Evolutionary conservation across 495 filamentous ascomycete genomes (phyloP), one percentile per base, ranked within the genome.

Genomic region (Penicillium longicatenatum): DNA sequence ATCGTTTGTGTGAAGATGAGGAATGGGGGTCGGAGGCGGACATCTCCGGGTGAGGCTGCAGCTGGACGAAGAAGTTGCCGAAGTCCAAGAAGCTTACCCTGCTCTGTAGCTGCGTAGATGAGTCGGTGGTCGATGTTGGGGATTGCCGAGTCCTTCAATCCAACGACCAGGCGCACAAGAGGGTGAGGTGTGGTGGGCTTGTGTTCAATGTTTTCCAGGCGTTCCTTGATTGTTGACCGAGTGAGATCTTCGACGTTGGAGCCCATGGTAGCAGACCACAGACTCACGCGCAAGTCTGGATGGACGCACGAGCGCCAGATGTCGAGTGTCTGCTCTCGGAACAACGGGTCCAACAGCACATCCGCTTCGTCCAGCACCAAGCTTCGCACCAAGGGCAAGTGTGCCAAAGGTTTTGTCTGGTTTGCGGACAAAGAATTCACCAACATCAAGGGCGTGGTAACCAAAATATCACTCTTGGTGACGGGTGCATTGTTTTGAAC

Each of bases 201-300:
- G 10, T 54, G 59, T 29, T 61, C 46, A 7, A 70, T 60, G 8
- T 61, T 52, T 31, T 69, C 66, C 29, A 67, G 70, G 12, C 86
- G 78, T 43, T 78, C 73, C 48, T 83, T 74, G 46, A 88, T 83
- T 7, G 86, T 87, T 24, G 81, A 81, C 22, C 79, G 76, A 46
- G 89, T 81, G 12, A 97, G 77, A 31, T 88, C 78, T 71, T 98
- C 95, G 47, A 97, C 87, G 62, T 87, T 92, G 17, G 94, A 96
- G 17, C 88, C 90, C 87, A 98, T 98, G 3, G 94, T 98, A 9
- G 95, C 94, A 19, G 93, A 97, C 90, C 93, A 99, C 50, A 96
- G 84, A 47, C 86, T 88, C 3, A 91, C 83, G 6, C 86, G 80
- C 10, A 98, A 78, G 19, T 79, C 70, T 2, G 84, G 76, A 58